These are phyloP conservation scores for Colletotrichum nymphaeae DNA, from an alignment of 2,329 filamentous ascomycete genomes.

Conservation along the genomic window DNA sequence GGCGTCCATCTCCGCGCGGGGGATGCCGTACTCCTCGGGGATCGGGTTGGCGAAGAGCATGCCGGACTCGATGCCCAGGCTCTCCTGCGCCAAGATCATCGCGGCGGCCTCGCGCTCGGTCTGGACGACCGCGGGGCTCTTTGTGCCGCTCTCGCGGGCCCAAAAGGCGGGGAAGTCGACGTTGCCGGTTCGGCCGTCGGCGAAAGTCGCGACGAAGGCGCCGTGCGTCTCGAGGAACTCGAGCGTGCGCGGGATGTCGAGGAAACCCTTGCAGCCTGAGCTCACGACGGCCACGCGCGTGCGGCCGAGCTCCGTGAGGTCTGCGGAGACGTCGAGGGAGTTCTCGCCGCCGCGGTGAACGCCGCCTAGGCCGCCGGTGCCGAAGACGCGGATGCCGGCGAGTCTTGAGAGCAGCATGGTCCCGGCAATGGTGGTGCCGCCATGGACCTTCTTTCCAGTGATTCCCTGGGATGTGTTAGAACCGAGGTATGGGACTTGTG, in stretches of 20 bases:
- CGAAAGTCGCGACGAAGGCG: slow-evolving; percentile 88
- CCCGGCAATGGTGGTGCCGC: slow-evolving; percentile 91
- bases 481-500: neutral
- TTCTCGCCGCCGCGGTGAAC: slow-evolving; percentile 90
- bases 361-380: slow-evolving; percentile 92
- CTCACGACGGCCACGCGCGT: slow-evolving; percentile 90
- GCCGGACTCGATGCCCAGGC: slow-evolving; percentile 79
- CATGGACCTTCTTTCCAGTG: slow-evolving; percentile 77
- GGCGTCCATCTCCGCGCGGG: slow-evolving; percentile 75
- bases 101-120: slow-evolving; percentile 86
- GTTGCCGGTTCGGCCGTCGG: slow-evolving; percentile 77
- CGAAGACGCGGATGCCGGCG: slow-evolving; percentile 92
- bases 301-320: slow-evolving; percentile 91
- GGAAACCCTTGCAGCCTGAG: slow-evolving; percentile 94
- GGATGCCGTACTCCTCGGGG: slow-evolving; percentile 75
- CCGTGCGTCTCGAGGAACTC: slow-evolving; percentile 81
- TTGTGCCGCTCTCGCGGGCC: slow-evolving; percentile 85
- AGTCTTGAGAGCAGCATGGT: slow-evolving; percentile 91
- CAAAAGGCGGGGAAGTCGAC: slow-evolving; percentile 95
- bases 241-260: slow-evolving; percentile 90
- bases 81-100: slow-evolving; percentile 85
- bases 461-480: slow-evolving; percentile 60
- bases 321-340: slow-evolving; percentile 93
- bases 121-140: slow-evolving; percentile 80
- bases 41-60: slow-evolving; percentile 92